Conservation (phyloP, 2,329 filamentous ascomycete species). For the Claviceps paspali region DNA sequence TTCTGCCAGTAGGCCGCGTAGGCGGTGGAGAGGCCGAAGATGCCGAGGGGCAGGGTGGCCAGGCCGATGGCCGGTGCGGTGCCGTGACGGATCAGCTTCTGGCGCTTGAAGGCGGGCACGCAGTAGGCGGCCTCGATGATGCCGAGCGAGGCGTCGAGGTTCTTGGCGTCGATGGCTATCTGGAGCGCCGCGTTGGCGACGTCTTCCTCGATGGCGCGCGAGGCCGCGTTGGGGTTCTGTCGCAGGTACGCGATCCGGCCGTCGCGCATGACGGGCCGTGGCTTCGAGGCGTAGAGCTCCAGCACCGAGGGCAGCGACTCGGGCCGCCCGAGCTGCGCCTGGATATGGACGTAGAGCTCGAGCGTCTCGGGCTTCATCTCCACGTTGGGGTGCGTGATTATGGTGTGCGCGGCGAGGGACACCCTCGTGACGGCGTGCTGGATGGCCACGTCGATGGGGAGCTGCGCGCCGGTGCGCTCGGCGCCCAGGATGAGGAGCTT, state of each 20-base stretch:
- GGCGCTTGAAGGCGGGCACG: constrained; percentile 48
- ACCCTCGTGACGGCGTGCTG: constrained; percentile 34
- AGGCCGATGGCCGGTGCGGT: constrained; percentile 42
- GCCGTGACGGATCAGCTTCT: constrained; percentile 51
- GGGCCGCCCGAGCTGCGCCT: constrained; percentile 56
- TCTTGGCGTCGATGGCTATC: constrained; percentile 62
- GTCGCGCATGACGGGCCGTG: constrained; percentile 46
- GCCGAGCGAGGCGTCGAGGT: constrained; percentile 62
- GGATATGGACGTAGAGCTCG: constrained; percentile 58
- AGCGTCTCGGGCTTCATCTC: constrained; percentile 66
- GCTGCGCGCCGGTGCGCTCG: constrained; percentile 17
- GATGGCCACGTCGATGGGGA: constrained; percentile 20
- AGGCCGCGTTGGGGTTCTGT: constrained; percentile 52
- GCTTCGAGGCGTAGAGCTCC: constrained; percentile 70
- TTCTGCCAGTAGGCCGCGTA: constrained; percentile 33
- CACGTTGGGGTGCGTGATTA: constrained; percentile 60
- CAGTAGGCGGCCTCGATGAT: constrained; percentile 58
- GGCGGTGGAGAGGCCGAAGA: constrained; percentile 51
- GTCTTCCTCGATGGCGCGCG: constrained; percentile 55
- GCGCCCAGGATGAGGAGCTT: constrained; percentile 33
- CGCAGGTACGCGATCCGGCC: constrained; percentile 43
- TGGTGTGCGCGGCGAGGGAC: constrained; percentile 47
- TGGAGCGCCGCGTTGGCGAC: constrained; percentile 62
- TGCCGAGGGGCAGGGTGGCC: constrained; percentile 47
- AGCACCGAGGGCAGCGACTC: constrained; percentile 69